A percentile compares a stretch with the other conserved stretches of the same genome.
phyloP scores from a whole-genome alignment of 352 stramenopile genomes.

The Phytophthora tentaculata region DNA sequence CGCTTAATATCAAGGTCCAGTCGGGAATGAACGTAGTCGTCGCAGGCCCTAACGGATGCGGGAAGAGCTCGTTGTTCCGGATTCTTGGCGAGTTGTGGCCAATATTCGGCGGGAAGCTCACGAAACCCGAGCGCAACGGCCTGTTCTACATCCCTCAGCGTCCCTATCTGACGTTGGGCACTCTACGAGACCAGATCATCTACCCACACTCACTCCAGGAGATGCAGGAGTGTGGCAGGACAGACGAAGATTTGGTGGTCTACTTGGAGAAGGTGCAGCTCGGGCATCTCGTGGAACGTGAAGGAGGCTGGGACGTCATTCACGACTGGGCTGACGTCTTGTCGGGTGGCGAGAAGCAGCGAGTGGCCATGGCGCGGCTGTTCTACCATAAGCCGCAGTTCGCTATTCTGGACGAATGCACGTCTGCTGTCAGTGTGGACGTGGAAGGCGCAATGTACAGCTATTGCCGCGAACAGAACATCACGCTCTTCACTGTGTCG shows the following conservation, averaged over 20 bases:
- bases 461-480: slow-evolving; percentile 84
- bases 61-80: slow-evolving; percentile 90
- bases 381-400: slow-evolving; percentile 93
- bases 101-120: slow-evolving; percentile 75
- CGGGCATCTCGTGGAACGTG: slow-evolving; percentile 72
- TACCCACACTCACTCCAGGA: slow-evolving; percentile 85
- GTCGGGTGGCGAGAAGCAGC: slow-evolving; percentile 92
- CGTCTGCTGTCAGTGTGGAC: slow-evolving; percentile 84
- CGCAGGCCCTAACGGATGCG: slow-evolving; percentile 82
- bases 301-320: slow-evolving; percentile 81
- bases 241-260: slow-evolving; percentile 67
- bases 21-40: slow-evolving; percentile 92
- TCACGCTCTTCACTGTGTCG: slow-evolving; percentile 93
- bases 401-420: slow-evolving; percentile 91
- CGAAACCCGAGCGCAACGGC: slow-evolving; percentile 79
- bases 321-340: slow-evolving; percentile 91
- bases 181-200: slow-evolving; percentile 89
- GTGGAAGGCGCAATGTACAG: slow-evolving; percentile 91
- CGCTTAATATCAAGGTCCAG: slow-evolving; percentile 84
- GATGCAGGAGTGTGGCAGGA: slow-evolving; percentile 57
- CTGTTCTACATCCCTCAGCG: slow-evolving; percentile 93
- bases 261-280: slow-evolving; percentile 87
- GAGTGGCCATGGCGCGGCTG: slow-evolving; percentile 88
- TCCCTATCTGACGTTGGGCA: slow-evolving; percentile 88
- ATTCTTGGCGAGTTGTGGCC: slow-evolving; percentile 90